Evolutionary conservation across 1,284 basidiomycete genomes (phyloP), one percentile per base, ranked within the genome.

Genomic region (Amylostereum chailletii): DNA sequence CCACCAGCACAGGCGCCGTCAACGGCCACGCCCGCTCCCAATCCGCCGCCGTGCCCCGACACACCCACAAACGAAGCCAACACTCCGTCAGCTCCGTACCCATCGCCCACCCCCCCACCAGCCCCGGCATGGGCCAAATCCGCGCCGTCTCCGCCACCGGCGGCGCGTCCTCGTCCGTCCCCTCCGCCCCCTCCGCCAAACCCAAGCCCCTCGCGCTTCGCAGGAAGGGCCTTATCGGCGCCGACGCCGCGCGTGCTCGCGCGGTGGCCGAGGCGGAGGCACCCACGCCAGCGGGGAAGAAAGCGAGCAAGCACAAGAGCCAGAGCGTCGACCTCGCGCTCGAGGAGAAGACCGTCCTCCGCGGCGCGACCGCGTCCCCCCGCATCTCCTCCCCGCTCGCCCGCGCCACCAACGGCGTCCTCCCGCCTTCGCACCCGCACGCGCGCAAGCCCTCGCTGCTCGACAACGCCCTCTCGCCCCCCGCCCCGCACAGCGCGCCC

Each of bases 31-130:
- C 27, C 4, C 42, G 42, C 27, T 43, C 57, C 42, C 60, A 59
- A 58, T 54, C 59, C 9, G 64, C 29, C 58, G 64, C 34, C 50
- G 62, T 48, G 51, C 60, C 33, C 60, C 54, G 51, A n/a, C 66
- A 64, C 42, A 63, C 70, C 0, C 85, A 87, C 64, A 82, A 74
- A 61, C 77, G 84, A 8, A 77, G 76, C 8, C 79, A 78, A 0
- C 85, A 89, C 61, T 88, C 85, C 0, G 79, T 89, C 57, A 86
- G 82, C 60, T 85, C 82, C 47, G 85, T 82, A 1, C 83, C 83
- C 0, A 68, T 89, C 42, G 76, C 86, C 7, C 72, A 81, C 46
- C 86, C 86, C 1, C 86, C 86, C 0, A 90, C 86, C 1, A 87
- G 84, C 1, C 84, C 86, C n/a, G 82, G 85, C 5, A 74, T 76